Base-by-base conservation (phyloP, 2,329 filamentous ascomycete species). In the Fusarium sp. region DNA sequence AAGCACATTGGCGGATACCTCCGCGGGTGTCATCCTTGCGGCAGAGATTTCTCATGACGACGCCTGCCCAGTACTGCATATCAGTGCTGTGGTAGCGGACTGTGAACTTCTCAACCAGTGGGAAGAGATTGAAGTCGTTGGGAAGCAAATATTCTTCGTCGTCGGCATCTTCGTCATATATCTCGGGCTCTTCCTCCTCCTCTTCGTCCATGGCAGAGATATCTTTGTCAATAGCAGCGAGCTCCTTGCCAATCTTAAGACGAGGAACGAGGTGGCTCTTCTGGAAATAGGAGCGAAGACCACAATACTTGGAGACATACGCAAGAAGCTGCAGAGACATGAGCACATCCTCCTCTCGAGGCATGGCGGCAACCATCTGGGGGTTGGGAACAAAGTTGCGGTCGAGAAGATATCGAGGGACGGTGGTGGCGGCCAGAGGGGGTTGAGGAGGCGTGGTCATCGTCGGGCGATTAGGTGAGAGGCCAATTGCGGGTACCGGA, bases 51-150 rank as follows among this genome's bases (percentile, higher is more conserved):
- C 96, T 88, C 96, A 99, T 99, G 43, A 99, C 96, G 17, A 99
- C 96, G 65, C 95, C 96, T 18, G 96, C 96, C 96, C 96, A 99
- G 82, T 99, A 99, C 79, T 97, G 95, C 96, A 99, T 99, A 77
- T 97, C 94, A 61, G 93, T 92, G 68, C 92, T 94, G 80, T 97
- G 93, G 76, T 97, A 94, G 68, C 96, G 90, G 29, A 97, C 93
- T 6, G 96, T 99, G 77, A 98, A 99, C 79, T 97, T 98, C 80
- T 99, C 96, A 46, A 99, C 96, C 35, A 99, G 84, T 4, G 96
- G 96, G 80, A 99, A 99, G 70, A 99, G 97, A 80, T 99, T 99
- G 81, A 97, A 95, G 78, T 98, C 93, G 75, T 98, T 95, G 15
- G 94, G 92, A 10, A 97, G 85, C 25, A 96, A 82, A 76, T 97